A percentile compares a stretch with the other conserved stretches of the same genome.
Conservation (phyloP, 176 grass and related monocot genomes). For the Cenchrus purpureus region DNA sequence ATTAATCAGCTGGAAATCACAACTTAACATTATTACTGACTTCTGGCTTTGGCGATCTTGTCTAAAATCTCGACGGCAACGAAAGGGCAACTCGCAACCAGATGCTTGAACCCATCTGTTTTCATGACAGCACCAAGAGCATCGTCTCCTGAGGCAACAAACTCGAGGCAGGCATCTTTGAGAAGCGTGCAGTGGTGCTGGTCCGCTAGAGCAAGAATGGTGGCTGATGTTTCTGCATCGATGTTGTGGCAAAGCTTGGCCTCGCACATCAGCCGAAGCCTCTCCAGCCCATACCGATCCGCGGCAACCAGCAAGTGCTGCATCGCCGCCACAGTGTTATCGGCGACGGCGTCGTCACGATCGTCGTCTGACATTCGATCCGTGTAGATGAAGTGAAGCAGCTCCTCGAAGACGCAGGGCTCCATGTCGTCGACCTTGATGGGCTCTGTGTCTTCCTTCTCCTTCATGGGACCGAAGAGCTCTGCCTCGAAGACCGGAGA, state of each 20-base stretch:
- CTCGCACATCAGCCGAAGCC: conserved; percentile 37
- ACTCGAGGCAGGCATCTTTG: conserved; percentile 1
- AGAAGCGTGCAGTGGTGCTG: conserved; percentile 21
- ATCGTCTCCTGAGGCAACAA: neutral
- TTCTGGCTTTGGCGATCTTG: neutral
- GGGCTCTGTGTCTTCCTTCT: neutral
- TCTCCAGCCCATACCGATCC: conserved; percentile 33
- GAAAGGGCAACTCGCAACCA: neutral
- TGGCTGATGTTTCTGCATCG: neutral
- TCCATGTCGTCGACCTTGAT: conserved; percentile 28
- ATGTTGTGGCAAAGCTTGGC: neutral
- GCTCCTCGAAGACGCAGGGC: neutral
- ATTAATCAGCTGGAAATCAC: no score
- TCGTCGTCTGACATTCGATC: neutral
- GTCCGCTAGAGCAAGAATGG: conserved; percentile 34
- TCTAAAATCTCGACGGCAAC: conserved; percentile 21
- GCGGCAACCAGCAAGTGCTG: conserved; percentile 45
- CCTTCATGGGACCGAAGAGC: conserved; percentile 26
- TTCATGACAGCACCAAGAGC: neutral
- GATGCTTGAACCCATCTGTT: conserved; percentile 16
- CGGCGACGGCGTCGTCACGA: neutral
- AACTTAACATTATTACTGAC: no score
- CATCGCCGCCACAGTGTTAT: no score
- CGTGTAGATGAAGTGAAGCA: conserved; percentile 29
- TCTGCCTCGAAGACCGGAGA: conserved; percentile 48